These are phyloP conservation scores for Aspergillus spinulosporus DNA, from an alignment of 2,329 filamentous ascomycete genomes.

Conservation along the genomic window DNA sequence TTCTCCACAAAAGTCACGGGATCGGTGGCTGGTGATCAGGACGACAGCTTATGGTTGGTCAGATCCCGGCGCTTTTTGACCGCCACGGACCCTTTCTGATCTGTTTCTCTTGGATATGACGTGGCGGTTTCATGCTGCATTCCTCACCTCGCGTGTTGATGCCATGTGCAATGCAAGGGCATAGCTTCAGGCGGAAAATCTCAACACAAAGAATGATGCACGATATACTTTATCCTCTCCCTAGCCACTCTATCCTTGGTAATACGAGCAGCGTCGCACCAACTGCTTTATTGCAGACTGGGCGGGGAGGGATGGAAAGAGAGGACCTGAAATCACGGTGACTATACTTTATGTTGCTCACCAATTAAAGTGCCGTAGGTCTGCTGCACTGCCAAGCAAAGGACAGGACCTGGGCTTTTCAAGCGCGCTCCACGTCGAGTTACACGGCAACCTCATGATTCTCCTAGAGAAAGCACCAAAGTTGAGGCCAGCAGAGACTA, in stretches of 20 bases:
- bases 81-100: neutral
- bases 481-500: too few species aligned
- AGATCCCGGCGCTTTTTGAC: neutral
- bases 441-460: too few species aligned
- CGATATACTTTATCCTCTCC: neutral
- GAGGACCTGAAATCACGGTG: too few species aligned
- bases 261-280: neutral
- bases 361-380: too few species aligned
- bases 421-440: too few species aligned
- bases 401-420: too few species aligned
- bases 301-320: too few species aligned
- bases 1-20: constrained; percentile 9
- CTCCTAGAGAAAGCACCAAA: too few species aligned
- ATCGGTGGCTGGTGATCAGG: constrained; percentile 1
- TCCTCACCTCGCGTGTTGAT: neutral
- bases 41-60: neutral
- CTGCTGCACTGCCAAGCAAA: too few species aligned
- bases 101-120: constrained; percentile 1
- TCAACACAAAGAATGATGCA: neutral
- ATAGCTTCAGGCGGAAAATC: neutral
- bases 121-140: constrained; percentile 5
- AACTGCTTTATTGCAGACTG: too few species aligned
- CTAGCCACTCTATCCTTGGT: neutral
- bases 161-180: constrained; percentile 4
- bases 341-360: too few species aligned